Base-by-base conservation (phyloP, 2,329 filamentous ascomycete species). In the Alternaria dauci region DNA sequence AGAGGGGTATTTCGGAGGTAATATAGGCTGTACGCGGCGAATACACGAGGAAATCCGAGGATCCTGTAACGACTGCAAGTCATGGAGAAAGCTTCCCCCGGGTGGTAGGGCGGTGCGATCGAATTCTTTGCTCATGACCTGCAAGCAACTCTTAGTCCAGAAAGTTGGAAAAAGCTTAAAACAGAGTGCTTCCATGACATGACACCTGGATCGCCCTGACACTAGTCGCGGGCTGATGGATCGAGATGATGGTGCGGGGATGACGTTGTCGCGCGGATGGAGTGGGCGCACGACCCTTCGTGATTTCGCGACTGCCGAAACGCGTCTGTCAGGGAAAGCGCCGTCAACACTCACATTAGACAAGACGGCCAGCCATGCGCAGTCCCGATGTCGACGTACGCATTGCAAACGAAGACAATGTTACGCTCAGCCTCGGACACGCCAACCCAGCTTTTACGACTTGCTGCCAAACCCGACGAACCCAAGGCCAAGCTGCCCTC, bases 361-460 rank as follows among this genome's bases (percentile, higher is more conserved):
- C 56, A 51, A 56, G n/a, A 42, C 63, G 18, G 48, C 63, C 57
- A 65, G 60, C 68, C 66, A 76, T 76, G 74, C 66, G 55, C 63
- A 66, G 63, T 42, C 53, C 55, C 57, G 34, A 75, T 76, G 71
- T 63, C 70, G 36, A 59, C 63, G 20, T 72, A 70, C 56, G 69
- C 67, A 69, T 67, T 68, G 69, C 72, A 75, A 54, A 74, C 70
- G 38, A 70, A 69, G 59, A 75, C 66, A 60, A 76, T 76, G 74
- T 69, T 71, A 25, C 63, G 70, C 32, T 59, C 65, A 14, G 44
- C 44, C 23, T 68, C 72, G 63, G 67, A 65, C 8, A 55, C 52
- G 18, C 61, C 69, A 16, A 47, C 65, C 47, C 63, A 71, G 26
- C 63, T 71, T 36, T 63, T 72, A 20, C 67, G 65, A 62, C 61